Conservation (phyloP, 2,329 filamentous ascomycete species). For the Mycosphaerella sp. region DNA sequence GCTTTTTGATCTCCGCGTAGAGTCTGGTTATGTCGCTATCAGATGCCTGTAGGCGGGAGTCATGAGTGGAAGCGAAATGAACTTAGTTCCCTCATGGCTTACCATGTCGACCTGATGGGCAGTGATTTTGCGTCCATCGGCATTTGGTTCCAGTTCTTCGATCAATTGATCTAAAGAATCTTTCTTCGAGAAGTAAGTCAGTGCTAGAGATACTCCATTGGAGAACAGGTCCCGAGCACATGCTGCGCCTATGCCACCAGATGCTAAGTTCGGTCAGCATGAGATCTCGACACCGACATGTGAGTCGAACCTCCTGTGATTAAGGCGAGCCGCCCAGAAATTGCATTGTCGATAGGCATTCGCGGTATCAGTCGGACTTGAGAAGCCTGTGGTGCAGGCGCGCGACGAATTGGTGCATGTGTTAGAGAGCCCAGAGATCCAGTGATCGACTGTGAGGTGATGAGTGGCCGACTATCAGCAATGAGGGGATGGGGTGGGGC, state of each 20-base stretch:
- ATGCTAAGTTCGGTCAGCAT: conserved; percentile 1
- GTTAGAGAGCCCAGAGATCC: too few species aligned
- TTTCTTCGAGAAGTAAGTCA: conserved; percentile 53
- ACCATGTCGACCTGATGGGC: conserved; percentile 54
- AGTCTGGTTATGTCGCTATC: conserved; percentile 50
- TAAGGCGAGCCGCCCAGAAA: conserved; percentile 51
- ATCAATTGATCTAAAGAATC: conserved; percentile 44
- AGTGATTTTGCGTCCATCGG: conserved; percentile 41
- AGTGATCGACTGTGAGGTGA: too few species aligned
- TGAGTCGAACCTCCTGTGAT: conserved; percentile 55
- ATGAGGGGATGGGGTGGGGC: too few species aligned
- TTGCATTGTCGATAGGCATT: conserved; percentile 32
- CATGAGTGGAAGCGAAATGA: neutral
- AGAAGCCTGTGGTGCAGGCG: too few species aligned
- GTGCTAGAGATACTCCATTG: conserved; percentile 50
- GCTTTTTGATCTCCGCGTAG: conserved; percentile 48
- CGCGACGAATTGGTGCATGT: too few species aligned
- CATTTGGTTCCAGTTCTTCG: conserved; percentile 21
- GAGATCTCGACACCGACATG: neutral
- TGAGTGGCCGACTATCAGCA: too few species aligned
- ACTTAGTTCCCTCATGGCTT: neutral
- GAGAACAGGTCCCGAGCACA: conserved; percentile 52
- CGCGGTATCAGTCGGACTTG: neutral
- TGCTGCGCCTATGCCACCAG: conserved; percentile 53
- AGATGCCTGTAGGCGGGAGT: conserved; percentile 30